Evolutionary conservation across 805 yeast genomes (phyloP), one percentile per base, ranked within the genome.

Genomic region (Huiozyma naganishii): DNA sequence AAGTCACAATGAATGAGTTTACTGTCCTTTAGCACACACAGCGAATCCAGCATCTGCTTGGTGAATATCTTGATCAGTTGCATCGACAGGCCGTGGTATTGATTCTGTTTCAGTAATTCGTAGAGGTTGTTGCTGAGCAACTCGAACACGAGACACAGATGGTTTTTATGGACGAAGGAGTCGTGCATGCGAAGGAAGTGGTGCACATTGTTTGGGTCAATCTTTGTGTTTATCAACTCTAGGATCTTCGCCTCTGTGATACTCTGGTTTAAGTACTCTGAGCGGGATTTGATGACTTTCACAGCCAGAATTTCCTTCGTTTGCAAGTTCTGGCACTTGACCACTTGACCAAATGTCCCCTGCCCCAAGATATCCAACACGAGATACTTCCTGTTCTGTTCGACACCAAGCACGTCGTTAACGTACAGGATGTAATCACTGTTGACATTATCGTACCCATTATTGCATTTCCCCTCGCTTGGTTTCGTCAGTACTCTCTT

Each of bases 301-400:
- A 92, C 94, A 1, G 98, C 98, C 27, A 89, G 85, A 17, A 90
- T 76, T 48, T 86, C 90, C 58, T 87, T 92, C 39, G 88, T 84
- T 35, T 73, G 61, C 57, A 83, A 67, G 57, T 76, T 76, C 48
- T 65, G 68, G 65, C 97, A 90, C 65, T 92, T 92, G 28, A 89
- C 97, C 41, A 92, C 99, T 65, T 92, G 99, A 7, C 98, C 98
- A 71, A 92, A 92, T 1, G 98, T 89, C 6, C 99, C 99, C 50
- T 89, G 90, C 0, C 99, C 99, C 36, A 92, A 65, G 11, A 92
- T 72, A 62, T 90, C 97, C 45, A 92, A 67, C 5, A 92, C 96
- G 55, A 92, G 71, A 59, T 89, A 90, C 58, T 85, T 83, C 43
- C 89, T 71, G 46, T 86, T 89, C 35, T 62, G 60, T 45, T 60